These are phyloP conservation scores for Heterobasidion irregulare DNA, from an alignment of 1,284 basidiomycete species.

Conservation along the genomic window DNA sequence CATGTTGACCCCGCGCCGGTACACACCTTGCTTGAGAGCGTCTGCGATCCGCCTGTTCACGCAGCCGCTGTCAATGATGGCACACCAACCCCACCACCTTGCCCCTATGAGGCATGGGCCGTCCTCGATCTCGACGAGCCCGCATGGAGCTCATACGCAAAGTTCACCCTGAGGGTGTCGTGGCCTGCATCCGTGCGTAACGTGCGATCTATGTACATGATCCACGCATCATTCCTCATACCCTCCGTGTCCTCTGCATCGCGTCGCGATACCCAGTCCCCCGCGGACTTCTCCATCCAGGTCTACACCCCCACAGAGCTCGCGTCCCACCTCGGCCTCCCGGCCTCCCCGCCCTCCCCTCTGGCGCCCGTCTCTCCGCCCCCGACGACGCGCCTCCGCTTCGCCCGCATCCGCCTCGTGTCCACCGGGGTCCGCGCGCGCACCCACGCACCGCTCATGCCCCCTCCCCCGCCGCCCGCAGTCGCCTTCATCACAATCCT, in stretches of 20 bases:
- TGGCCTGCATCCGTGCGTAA: conserved; percentile 60
- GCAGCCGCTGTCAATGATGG: neutral
- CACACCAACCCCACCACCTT: conserved; percentile 13
- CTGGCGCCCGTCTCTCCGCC: neutral
- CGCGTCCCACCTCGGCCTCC: conserved; percentile 5
- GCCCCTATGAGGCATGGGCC: conserved; percentile 50
- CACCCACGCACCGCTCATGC: conserved; percentile 18
- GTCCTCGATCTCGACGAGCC: conserved; percentile 39
- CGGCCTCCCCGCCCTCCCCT: conserved; percentile 6
- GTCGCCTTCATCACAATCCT: conserved; percentile 44
- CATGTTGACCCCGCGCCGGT: conserved; percentile 34
- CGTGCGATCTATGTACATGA: neutral
- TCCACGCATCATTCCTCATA: neutral
- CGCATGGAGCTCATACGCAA: conserved; percentile 35
- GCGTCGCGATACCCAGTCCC: conserved; percentile 15
- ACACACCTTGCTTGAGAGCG: conserved; percentile 22
- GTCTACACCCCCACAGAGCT: conserved; percentile 14
- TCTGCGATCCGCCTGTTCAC: conserved; percentile 11
- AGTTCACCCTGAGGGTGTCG: conserved; percentile 55
- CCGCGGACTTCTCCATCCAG: conserved; percentile 19
- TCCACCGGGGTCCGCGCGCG: conserved; percentile 38
- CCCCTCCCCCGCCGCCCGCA: conserved; percentile 15
- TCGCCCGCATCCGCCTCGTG: conserved; percentile 45
- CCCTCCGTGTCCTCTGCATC: neutral
- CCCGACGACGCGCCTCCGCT: conserved; percentile 31